Conservation (phyloP, 352 stramenopile species). For the Globisporangium spinosum region DNA sequence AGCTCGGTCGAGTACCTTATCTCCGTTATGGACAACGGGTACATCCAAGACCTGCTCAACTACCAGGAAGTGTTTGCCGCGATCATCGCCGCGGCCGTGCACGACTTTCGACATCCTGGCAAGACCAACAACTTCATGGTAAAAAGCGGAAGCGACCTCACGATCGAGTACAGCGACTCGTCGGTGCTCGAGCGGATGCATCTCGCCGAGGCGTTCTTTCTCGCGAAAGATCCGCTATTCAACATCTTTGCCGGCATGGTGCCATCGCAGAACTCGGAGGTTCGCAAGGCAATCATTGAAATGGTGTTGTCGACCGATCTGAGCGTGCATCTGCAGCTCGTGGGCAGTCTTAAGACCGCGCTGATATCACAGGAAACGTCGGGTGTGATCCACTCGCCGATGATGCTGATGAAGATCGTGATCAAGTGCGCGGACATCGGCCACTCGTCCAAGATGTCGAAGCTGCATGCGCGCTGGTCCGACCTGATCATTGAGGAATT, state of each 20-base stretch:
- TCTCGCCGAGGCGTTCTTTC: slow-evolving; percentile 76
- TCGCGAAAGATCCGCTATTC: slow-evolving; percentile 56
- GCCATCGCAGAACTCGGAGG: slow-evolving; percentile 49
- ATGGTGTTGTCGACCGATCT: slow-evolving; percentile 87
- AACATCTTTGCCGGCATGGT: slow-evolving; percentile 77
- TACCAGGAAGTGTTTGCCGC: slow-evolving; percentile 79
- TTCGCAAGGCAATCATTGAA: slow-evolving; percentile 80
- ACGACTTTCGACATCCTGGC: slow-evolving; percentile 80
- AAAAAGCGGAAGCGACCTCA: slow-evolving; percentile 64
- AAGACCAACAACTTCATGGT: slow-evolving; percentile 88
- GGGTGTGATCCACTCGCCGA: slow-evolving; percentile 70
- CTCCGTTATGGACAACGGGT: slow-evolving; percentile 73
- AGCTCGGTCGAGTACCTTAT: slow-evolving; percentile 82
- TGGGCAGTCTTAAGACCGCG: slow-evolving; percentile 75
- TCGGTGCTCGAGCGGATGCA: slow-evolving; percentile 86
- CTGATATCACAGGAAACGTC: slow-evolving; percentile 73
- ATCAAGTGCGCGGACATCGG: slow-evolving; percentile 92
- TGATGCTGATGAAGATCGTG: slow-evolving; percentile 85
- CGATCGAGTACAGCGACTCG: slow-evolving; percentile 81
- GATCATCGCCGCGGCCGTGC: slow-evolving; percentile 76
- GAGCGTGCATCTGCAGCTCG: slow-evolving; percentile 74
- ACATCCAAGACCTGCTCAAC: slow-evolving; percentile 76
- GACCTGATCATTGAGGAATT: slow-evolving; percentile 94
- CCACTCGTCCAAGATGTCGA: slow-evolving; percentile 86
- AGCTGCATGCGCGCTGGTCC: slow-evolving; percentile 86